Evolutionary conservation across 108 stramenopile species (phyloP), one percentile per base, ranked within the genome.

Genomic region (Phaeodactylum tricornutum): DNA sequence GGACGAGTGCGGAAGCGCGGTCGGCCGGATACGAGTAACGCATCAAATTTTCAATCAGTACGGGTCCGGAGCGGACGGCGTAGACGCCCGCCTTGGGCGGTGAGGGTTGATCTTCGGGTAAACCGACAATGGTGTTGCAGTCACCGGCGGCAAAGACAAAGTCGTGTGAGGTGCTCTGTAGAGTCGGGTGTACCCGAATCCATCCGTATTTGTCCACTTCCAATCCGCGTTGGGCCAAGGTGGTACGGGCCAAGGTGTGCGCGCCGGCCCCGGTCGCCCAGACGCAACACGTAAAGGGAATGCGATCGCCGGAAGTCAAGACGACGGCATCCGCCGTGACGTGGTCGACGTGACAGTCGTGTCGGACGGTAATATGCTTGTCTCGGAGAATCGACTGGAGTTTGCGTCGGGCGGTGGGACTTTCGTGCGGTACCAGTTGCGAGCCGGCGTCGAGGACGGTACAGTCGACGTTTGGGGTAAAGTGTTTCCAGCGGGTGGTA

Each of bases 41-140:
- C 20, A 72, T 60, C 25, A 92, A 53, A 42, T 92, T 92, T 44
- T 75, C 65, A 37, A 79, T 78, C 45, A 92, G 57, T 35, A 88
- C 53, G 8, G 91, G 91, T 19, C 91, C 91, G 1, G 86, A 65
- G 22, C 91, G 59, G 8, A 92, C 91, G 2, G 91, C 91, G 77
- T 81, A 92, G 4, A 92, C 91, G 1, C 91, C 91, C 0, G 91
- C 91, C 57, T 92, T 92, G 28, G 89, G 85, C 6, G 74, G 71
- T 15, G 57, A 58, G 7, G 69, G 73, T 12, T 58, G 30, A 16
- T 26, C 15, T 27, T 49, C 51, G 24, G 21, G 16, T 7, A 52
- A 28, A 4, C 48, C 54, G 39, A 66, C 49, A 47, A 92, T 86
- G 39, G 69, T 66, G 50, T 70, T 72, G 36, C 91, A 92, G 61